Percentiles rank a stretch among this genome's conserved stretches.
phyloP scores from a whole-genome alignment of 352 stramenopile genomes.

The Globisporangium orthogonon region DNA sequence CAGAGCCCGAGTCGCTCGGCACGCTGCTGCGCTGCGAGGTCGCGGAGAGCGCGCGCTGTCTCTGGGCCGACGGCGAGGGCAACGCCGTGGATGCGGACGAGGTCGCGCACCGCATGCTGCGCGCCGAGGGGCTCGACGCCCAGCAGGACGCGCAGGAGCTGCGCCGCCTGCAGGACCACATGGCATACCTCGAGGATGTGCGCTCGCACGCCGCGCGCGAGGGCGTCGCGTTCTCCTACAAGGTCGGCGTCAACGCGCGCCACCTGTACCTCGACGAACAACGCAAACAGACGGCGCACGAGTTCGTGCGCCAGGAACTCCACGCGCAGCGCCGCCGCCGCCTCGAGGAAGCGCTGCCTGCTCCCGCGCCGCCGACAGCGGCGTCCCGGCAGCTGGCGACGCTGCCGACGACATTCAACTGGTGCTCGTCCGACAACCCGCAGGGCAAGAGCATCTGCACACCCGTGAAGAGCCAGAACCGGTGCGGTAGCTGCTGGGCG shows the following conservation, averaged over 20 bases:
- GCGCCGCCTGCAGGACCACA: conserved; percentile 46
- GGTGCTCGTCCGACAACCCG: conserved; percentile 69
- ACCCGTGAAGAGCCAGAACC: conserved; percentile 71
- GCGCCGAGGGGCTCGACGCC: conserved; percentile 27
- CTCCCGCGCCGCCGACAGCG: conserved; percentile 3
- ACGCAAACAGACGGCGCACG: conserved; percentile 23
- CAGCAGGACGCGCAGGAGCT: conserved; percentile 25
- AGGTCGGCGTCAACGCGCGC: conserved; percentile 55
- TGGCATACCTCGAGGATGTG: conserved; percentile 67
- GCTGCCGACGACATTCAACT: conserved; percentile 44
- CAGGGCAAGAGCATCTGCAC: conserved; percentile 61
- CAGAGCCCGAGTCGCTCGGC: conserved; percentile 32
- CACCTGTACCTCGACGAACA: conserved; percentile 55
- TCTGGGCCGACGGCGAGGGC: conserved; percentile 47
- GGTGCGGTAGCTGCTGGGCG: conserved; percentile 78
- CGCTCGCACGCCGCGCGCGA: conserved; percentile 30
- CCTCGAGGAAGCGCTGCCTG: conserved; percentile 8
- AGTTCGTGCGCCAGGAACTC: conserved; percentile 60
- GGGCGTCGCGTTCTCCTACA: conserved; percentile 49
- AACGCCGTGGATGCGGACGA: conserved; percentile 22
- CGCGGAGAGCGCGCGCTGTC: conserved; percentile 19
- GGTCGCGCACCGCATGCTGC: conserved; percentile 62
- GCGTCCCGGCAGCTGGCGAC: conserved; percentile 5
- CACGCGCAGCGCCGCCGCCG: conserved; percentile 28
- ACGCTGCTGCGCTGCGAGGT: conserved; percentile 41